phyloP scores from a whole-genome alignment of 2,329 filamentous ascomycete genomes.

The Claviceps capensis region DNA sequence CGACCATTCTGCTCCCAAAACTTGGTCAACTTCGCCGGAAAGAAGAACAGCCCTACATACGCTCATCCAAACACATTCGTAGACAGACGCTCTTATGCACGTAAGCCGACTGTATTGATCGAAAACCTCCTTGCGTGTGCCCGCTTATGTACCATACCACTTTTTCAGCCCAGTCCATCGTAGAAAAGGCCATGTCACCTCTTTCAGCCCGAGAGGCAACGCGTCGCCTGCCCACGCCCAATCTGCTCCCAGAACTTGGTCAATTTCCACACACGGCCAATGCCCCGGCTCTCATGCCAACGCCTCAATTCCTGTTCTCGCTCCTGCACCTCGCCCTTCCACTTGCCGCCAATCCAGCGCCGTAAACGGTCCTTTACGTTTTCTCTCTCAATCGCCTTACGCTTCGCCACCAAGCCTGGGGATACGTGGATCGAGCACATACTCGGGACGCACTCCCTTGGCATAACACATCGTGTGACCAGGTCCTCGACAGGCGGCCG shows the following conservation, averaged over 20 bases:
- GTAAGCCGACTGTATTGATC: too few relatives aligned
- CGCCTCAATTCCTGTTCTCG: constrained; percentile 31
- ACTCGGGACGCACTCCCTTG: constrained; percentile 45
- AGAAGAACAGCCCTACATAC: too few relatives aligned
- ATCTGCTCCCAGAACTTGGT: constrained; percentile 54
- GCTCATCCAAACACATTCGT: too few relatives aligned
- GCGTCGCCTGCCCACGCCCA: constrained; percentile 25
- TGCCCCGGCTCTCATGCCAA: constrained; percentile 36
- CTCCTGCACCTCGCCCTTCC: constrained; percentile 37
- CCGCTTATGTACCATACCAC: neutral
- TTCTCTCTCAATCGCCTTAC: constrained; percentile 51
- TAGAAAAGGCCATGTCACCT: neutral
- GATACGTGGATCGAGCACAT: constrained; percentile 31
- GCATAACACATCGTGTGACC: constrained; percentile 50
- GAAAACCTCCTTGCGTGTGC: too few relatives aligned
- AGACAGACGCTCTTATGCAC: too few relatives aligned
- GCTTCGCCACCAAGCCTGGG: constrained; percentile 47
- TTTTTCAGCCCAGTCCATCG: neutral
- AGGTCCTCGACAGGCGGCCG: constrained; percentile 47
- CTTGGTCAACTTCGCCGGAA: constrained; percentile 32
- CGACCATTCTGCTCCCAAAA: constrained; percentile 52
- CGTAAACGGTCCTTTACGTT: constrained; percentile 52
- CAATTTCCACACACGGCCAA: constrained; percentile 46
- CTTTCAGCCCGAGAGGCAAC: neutral
- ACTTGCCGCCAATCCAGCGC: constrained; percentile 49